Evolutionary conservation across 345 rosid species (phyloP).

Genomic region (Salix exigua): DNA sequence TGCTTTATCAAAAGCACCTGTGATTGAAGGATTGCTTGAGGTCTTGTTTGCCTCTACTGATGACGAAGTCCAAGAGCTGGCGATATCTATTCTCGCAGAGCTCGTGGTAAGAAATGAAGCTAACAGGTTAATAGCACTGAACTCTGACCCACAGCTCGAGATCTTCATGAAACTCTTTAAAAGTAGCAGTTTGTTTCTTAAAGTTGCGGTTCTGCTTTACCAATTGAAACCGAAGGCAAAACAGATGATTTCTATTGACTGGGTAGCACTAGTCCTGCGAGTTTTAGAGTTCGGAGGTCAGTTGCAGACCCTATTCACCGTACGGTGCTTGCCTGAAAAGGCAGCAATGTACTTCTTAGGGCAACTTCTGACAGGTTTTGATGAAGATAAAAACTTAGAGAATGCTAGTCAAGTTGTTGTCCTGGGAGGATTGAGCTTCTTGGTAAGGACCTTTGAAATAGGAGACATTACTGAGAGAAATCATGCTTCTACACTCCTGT

Average conservation of each 20-base stretch:
- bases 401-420: constrained; percentile 51
- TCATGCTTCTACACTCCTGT: constrained; percentile 35
- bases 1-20: constrained; percentile 34
- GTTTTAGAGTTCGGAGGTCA: constrained; percentile 61
- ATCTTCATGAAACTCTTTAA: constrained; percentile 49
- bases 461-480: constrained; percentile 38
- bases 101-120: constrained; percentile 26
- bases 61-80: constrained; percentile 54
- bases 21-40: constrained; percentile 51
- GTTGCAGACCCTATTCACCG: constrained; percentile 50
- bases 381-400: constrained; percentile 55
- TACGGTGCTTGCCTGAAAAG: constrained; percentile 41
- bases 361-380: constrained; percentile 56
- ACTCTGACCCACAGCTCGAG: constrained; percentile 51
- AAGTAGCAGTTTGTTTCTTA: constrained; percentile 50
- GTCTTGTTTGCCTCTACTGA: constrained; percentile 47
- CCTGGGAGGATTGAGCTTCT: constrained; percentile 47
- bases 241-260: constrained; percentile 55
- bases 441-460: constrained; percentile 29
- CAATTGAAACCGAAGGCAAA: constrained; percentile 55
- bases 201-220: constrained; percentile 57
- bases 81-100: constrained; percentile 50
- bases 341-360: constrained; percentile 59
- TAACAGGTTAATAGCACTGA: constrained; percentile 37
- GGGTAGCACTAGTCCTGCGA: constrained; percentile 55